Evolutionary conservation across 768 basidiomycete species (phyloP).

Genomic region (Boletus speciosus): DNA sequence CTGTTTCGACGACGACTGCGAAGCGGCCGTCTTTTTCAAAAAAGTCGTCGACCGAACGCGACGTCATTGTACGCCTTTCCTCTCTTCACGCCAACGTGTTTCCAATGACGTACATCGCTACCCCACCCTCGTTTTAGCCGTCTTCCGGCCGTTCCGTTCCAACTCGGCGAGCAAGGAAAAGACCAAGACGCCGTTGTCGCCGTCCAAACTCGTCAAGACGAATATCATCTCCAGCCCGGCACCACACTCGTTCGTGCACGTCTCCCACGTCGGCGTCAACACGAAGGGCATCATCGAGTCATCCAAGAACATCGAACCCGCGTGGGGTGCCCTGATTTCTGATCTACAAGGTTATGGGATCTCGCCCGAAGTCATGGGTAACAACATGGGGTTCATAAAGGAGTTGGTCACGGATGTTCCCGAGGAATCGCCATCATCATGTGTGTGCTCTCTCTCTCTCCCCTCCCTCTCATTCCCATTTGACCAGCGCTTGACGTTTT

Average conservation of each 20-base stretch:
- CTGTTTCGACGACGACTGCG: slow-evolving; percentile 57
- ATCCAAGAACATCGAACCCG: slow-evolving; percentile 49
- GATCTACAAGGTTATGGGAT: slow-evolving; percentile 41
- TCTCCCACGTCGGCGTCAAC: slow-evolving; percentile 61
- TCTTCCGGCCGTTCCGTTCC: slow-evolving; percentile 28
- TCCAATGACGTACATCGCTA: not conserved
- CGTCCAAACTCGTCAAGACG: slow-evolving; percentile 32
- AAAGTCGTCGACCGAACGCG: slow-evolving; percentile 52
- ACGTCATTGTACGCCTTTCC: slow-evolving; percentile 34
- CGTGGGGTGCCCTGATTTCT: slow-evolving; percentile 48
- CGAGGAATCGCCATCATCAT: slow-evolving; percentile 2
- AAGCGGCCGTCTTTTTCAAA: slow-evolving; percentile 57
- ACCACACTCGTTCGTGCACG: slow-evolving; percentile 61
- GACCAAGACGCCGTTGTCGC: slow-evolving; percentile 36
- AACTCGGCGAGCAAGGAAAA: slow-evolving; percentile 28
- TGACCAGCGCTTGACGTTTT: not conserved
- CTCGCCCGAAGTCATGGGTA: slow-evolving; percentile 28
- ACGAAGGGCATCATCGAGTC: slow-evolving; percentile 49
- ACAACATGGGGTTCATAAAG: slow-evolving; percentile 36
- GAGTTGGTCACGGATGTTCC: slow-evolving; percentile 21
- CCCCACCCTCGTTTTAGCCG: slow-evolving; percentile 7
- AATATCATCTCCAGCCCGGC: slow-evolving; percentile 55
- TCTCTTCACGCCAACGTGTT: not conserved
- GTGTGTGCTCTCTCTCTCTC: slow-evolving; percentile 7
- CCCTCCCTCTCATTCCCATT: not conserved